Percentiles rank a stretch among this genome's conserved stretches.
phyloP scores from a whole-genome alignment of 805 yeast species.

The Candida boleticola region DNA sequence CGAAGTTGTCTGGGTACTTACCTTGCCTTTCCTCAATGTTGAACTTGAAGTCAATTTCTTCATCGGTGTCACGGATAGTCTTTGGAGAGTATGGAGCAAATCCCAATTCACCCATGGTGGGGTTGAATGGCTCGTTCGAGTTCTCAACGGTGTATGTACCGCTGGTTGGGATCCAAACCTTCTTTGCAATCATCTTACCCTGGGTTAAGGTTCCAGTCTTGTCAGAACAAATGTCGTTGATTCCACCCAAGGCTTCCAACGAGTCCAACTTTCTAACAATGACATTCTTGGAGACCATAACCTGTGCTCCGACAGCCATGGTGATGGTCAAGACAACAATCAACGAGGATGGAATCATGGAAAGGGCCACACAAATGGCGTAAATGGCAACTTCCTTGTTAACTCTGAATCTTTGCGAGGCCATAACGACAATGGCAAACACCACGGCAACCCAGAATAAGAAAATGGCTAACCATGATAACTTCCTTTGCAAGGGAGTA shows the following conservation, averaged over 20 bases:
- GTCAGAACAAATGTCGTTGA: constrained; percentile 78
- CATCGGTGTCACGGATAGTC: constrained; percentile 33
- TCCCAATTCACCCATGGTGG: constrained; percentile 51
- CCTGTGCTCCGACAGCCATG: constrained; percentile 79
- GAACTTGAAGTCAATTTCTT: constrained; percentile 30
- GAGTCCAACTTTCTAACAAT: constrained; percentile 77
- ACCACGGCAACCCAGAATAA: constrained; percentile 77
- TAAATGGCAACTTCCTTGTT: constrained; percentile 80
- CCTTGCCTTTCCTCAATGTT: constrained; percentile 7
- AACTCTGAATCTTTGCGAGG: constrained; percentile 72
- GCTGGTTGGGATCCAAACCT: constrained; percentile 63
- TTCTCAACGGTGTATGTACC: constrained; percentile 57
- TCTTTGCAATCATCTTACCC: constrained; percentile 74
- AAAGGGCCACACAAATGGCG: constrained; percentile 80
- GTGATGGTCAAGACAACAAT: constrained; percentile 82
- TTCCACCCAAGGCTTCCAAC: constrained; percentile 75
- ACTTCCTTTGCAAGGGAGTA: constrained; percentile 75
- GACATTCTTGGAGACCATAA: constrained; percentile 66
- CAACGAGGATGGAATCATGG: constrained; percentile 80
- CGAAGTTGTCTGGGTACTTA: constrained; percentile 24
- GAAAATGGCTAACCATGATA: constrained; percentile 73
- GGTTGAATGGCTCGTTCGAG: constrained; percentile 62
- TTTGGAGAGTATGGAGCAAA: constrained; percentile 35
- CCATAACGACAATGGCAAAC: constrained; percentile 86
- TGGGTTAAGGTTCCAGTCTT: constrained; percentile 82